Evolutionary conservation across 176 grass and related monocot genomes (phyloP), one percentile per base, ranked within the genome.

Genomic region (Aegilops tauschii): DNA sequence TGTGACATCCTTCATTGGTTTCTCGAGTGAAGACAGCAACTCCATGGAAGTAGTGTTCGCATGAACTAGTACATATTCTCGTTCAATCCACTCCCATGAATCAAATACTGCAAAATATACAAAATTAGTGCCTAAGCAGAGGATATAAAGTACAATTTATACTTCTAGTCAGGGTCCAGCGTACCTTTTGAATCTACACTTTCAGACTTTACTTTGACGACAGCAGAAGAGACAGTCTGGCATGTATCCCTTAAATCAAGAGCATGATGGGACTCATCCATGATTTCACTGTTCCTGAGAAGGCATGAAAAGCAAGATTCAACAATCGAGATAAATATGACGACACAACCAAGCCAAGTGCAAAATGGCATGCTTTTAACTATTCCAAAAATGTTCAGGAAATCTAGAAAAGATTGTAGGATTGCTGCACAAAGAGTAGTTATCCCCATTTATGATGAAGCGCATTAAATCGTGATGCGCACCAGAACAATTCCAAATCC

Each of bases 1-100:
- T 83, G 63, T 78, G 77, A 80, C 85, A 77, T 91, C 87, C 47
- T 76, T 86, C 23, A 62, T 80, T 36, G 86, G 87, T 61, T 83
- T 82, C 73, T 89, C 87, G 7, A 87, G 78, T 61, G 88, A 87
- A 87, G 89, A 88, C 32, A 73, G 8, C 75, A 87, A 81, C 59
- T 89, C 91, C 34, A 85, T 77, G 8, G 88, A 95, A 83, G 62
- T 82, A 65, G 69, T 85, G 80, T 95, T 83, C 6, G 30, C 82
- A 37, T 81, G 59, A 91, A 95, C 94, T 72, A 93, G 34, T 72
- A 95, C 89, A 63, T 93, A 91, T 80, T 91, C 94, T 80, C 58
- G 81, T 83, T 95, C 89, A 40, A 93, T 89, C 82, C 84, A 91
- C 30, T 95, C 94, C 86, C 91, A 91, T 83, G 91, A 95, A 90